Evolutionary conservation across 306 rosid genomes (phyloP).

Genomic region (Astragalus glycyphyllos): DNA sequence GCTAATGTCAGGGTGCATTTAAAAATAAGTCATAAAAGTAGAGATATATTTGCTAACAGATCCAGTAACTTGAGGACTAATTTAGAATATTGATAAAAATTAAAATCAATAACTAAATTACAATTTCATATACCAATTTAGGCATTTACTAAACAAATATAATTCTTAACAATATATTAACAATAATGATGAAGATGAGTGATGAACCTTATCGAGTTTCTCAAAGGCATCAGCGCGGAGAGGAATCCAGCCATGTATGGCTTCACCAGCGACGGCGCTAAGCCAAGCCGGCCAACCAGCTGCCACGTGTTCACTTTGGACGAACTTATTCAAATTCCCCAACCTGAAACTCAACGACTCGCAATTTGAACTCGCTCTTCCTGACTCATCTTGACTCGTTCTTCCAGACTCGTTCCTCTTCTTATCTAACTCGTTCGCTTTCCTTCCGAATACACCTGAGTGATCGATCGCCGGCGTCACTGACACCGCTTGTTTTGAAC

Average conservation of each 20-base stretch:
- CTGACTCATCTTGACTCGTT: conserved; percentile 70
- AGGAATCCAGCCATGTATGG: conserved; percentile 96
- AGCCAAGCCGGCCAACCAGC: conserved; percentile 99
- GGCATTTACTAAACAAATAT: too few relatives aligned
- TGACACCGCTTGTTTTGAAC: conserved; percentile 85
- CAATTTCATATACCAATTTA: too few relatives aligned
- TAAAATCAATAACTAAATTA: too few relatives aligned
- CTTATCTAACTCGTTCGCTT: conserved; percentile 43
- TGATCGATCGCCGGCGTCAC: conserved; percentile 90
- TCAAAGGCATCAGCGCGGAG: conserved; percentile 80
- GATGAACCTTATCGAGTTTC: conserved; percentile 78
- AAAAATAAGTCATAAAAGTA: too few relatives aligned
- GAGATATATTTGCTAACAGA: too few relatives aligned
- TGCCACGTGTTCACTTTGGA: conserved; percentile 78
- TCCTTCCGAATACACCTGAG: conserved; percentile 62
- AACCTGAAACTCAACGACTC: conserved; percentile 80
- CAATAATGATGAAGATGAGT: neutral
- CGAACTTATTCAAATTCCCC: conserved; percentile 73
- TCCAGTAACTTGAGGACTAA: too few relatives aligned
- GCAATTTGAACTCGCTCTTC: conserved; percentile 68
- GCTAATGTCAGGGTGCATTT: too few relatives aligned
- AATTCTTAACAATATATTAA: neutral
- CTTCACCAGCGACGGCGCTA: conserved; percentile 92
- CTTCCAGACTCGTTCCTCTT: conserved; percentile 50
- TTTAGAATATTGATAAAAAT: too few relatives aligned